phyloP scores from a whole-genome alignment of 257 asterid genomes.

The Lantana camara region DNA sequence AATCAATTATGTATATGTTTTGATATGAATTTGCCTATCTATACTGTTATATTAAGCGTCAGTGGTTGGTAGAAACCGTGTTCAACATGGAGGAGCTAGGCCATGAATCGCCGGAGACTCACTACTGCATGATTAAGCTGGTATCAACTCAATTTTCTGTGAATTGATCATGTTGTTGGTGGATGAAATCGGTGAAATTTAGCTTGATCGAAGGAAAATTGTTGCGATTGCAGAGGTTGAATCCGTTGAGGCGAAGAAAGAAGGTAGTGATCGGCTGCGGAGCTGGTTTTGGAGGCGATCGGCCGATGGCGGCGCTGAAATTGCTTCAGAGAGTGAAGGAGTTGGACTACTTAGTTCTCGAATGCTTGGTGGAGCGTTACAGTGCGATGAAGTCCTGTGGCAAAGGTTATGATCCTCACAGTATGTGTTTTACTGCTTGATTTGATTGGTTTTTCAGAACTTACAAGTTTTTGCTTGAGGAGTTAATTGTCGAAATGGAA shows the following conservation, averaged over 20 bases:
- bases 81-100: slow-evolving; percentile 38
- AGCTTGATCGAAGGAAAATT: neutral
- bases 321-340: slow-evolving; percentile 77
- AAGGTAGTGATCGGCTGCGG: slow-evolving; percentile 90
- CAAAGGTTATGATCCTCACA: slow-evolving; percentile 88
- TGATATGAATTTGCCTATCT: too few relatives aligned
- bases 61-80: too few relatives aligned
- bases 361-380: slow-evolving; percentile 93
- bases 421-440: slow-evolving; percentile 45
- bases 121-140: slow-evolving; percentile 64
- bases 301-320: slow-evolving; percentile 87
- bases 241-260: slow-evolving; percentile 70
- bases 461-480: neutral
- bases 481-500: neutral
- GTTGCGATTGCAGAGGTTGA: slow-evolving; percentile 57
- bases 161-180: neutral
- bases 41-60: too few relatives aligned
- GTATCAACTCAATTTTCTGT: slow-evolving; percentile 33
- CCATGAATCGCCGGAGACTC: slow-evolving; percentile 39
- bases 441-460: neutral
- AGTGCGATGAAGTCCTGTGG: slow-evolving; percentile 64
- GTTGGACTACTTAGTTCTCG: slow-evolving; percentile 84
- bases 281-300: slow-evolving; percentile 97
- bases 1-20: neutral
- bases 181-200: neutral